phyloP scores from a whole-genome alignment of 2,329 filamentous ascomycete species.

The Hymenoscyphus linearis region DNA sequence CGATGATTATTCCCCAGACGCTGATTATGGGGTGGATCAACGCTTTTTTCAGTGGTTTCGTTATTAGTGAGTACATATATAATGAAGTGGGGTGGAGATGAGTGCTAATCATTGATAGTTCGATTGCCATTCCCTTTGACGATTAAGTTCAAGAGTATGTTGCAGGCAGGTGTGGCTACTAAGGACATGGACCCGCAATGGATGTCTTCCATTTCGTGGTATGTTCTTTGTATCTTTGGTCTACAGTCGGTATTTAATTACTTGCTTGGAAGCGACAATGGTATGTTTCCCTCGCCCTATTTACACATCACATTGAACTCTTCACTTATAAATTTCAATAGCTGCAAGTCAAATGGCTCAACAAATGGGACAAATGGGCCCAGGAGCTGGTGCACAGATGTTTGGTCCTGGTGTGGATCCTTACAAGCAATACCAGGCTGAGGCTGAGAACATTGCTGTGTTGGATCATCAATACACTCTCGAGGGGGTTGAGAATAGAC shows the following conservation, averaged over 20 bases:
- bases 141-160: slow-evolving; percentile 99
- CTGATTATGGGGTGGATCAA: slow-evolving; percentile 99
- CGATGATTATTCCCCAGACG: slow-evolving; percentile 98
- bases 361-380: slow-evolving; percentile 72
- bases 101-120: slow-evolving; percentile 47
- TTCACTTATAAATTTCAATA: slow-evolving; percentile 34
- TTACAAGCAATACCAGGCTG: slow-evolving; percentile 87
- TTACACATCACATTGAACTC: too few species aligned
- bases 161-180: slow-evolving; percentile 94
- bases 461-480: slow-evolving; percentile 90
- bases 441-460: slow-evolving; percentile 94
- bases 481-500: slow-evolving; percentile 78
- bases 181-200: slow-evolving; percentile 94
- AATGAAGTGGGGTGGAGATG: not conserved
- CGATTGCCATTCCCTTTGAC: slow-evolving; percentile 97
- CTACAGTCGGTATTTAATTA: slow-evolving; percentile 97
- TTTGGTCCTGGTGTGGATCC: slow-evolving; percentile 92
- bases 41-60: slow-evolving; percentile 96
- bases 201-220: slow-evolving; percentile 99
- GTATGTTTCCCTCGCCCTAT: slow-evolving; percentile 47
- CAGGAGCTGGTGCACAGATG: slow-evolving; percentile 58
- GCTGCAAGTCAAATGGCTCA: slow-evolving; percentile 88
- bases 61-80: slow-evolving; percentile 66
- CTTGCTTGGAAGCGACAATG: slow-evolving; percentile 90
- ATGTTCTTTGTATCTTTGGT: slow-evolving; percentile 95